Evolutionary conservation across 805 yeast species (phyloP), one percentile per base, ranked within the genome.

Genomic region (Zygoascus bituminiphila): DNA sequence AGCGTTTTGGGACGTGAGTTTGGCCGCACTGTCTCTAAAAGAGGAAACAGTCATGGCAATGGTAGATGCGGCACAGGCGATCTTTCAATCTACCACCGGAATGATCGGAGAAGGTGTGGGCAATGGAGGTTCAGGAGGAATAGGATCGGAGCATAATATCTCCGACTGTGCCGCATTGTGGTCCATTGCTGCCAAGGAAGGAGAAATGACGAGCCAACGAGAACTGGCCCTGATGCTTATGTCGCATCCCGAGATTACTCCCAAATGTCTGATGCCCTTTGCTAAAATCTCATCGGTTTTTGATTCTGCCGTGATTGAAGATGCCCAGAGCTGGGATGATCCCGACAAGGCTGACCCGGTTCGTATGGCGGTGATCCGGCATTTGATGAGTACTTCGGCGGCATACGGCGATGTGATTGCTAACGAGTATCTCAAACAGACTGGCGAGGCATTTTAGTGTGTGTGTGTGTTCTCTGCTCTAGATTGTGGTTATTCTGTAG

Each of bases 1-100:
- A 44, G 65, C 65, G n/a, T 66, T 66, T 42, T 62, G 66, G 60
- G 69, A 66, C 42, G 67, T 65, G 15, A 57, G 62, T 29, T 57
- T 62, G 31, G 68, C 67, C 2, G 68, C 68, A 4, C 45, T 55
- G 17, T 58, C 62, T 5, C 40, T 58, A 45, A 59, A 59, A 48
- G 59, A 57, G 31, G 63, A 59, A 42, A 47, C 51, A 2, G 43
- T 59, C 23, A 48, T 49, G 9, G 19, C 54, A 21, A 43, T 59
- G 14, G 57, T 51, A 5, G 56, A 53, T 21, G 20, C 52, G 2
- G 59, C 62, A 2, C 43, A 50, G 15, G 62, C 59, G 45, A 50
- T 59, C 7, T 58, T 59, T 46, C 62, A 57, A 50, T 46, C 42
- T 21, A 36, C 45, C n/a, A 51, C 53, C 10, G 57, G 56, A 7